Conservation (phyloP, 148 eudicot species). For the Rhododendron ovatum region DNA sequence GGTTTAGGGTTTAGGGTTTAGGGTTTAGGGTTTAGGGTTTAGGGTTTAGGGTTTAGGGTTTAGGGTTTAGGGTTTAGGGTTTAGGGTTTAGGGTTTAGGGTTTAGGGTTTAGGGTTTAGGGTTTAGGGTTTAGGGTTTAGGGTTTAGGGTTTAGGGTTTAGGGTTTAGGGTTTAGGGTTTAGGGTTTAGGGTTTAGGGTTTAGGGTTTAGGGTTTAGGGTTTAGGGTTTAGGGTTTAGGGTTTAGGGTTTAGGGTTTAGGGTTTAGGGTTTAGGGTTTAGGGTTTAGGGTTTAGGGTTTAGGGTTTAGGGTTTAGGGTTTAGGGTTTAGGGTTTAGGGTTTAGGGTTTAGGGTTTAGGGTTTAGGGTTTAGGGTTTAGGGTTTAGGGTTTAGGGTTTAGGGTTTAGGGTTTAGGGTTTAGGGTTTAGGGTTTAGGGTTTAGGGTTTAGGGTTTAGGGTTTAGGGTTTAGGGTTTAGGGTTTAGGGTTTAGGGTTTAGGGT, state of each 20-base stretch:
- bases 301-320: not conserved
- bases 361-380: not conserved
- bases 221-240: not conserved
- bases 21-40: constrained; percentile 14
- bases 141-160: constrained; percentile 19
- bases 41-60: constrained; percentile 11
- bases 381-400: not conserved
- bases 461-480: constrained; percentile 16
- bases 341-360: constrained; percentile 8
- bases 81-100: constrained; percentile 9
- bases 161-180: constrained; percentile 10
- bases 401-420: constrained; percentile 8
- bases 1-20: constrained; percentile 13
- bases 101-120: constrained; percentile 17
- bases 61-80: constrained; percentile 10
- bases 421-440: constrained; percentile 3
- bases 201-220: constrained; percentile 13
- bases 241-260: constrained; percentile 11
- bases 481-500: constrained; percentile 13
- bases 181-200: not conserved
- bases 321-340: constrained; percentile 12
- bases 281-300: not conserved
- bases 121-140: constrained; percentile 18
- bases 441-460: not conserved
- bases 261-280: constrained; percentile 10